Conservation (phyloP, 1,284 basidiomycete species). For the Ceratorhiza oryzae-sativae region DNA sequence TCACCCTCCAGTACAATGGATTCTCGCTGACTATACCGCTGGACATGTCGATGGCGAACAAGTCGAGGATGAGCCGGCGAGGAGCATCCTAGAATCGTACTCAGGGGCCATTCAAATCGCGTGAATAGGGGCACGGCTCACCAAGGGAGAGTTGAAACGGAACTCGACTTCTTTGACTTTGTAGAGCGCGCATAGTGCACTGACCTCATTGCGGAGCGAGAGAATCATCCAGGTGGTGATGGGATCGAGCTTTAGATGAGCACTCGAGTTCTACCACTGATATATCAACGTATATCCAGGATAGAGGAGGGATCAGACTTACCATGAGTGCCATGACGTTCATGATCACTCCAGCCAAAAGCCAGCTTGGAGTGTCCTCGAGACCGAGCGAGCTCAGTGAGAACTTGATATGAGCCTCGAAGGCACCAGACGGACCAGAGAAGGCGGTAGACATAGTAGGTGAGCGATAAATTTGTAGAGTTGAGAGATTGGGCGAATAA, state of each 20-base stretch:
- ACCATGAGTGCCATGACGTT: slow-evolving; percentile 11
- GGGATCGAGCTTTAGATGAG: slow-evolving; percentile 3
- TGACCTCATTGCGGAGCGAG: slow-evolving; percentile 1
- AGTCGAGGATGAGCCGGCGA: neutral
- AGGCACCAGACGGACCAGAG: neutral
- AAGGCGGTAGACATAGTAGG: neutral
- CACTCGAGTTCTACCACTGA: neutral
- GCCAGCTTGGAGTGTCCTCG: neutral
- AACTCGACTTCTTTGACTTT: neutral
- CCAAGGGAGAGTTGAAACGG: slow-evolving; percentile 8
- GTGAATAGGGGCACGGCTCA: neutral
- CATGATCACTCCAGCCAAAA: slow-evolving; percentile 5
- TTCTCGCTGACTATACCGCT: neutral
- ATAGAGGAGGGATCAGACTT: neutral
- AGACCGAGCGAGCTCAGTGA: neutral
- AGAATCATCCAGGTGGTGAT: neutral
- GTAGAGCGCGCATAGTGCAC: neutral
- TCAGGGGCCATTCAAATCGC: neutral
- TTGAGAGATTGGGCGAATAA: too few relatives aligned
- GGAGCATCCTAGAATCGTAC: neutral
- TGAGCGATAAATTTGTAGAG: neutral
- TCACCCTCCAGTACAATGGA: slow-evolving; percentile 1
- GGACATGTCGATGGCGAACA: neutral
- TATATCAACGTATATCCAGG: neutral
- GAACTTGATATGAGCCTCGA: neutral